These are phyloP conservation scores for Chlamydomonas eustigma DNA, from an alignment of 139 green algal species.

Conservation along the genomic window DNA sequence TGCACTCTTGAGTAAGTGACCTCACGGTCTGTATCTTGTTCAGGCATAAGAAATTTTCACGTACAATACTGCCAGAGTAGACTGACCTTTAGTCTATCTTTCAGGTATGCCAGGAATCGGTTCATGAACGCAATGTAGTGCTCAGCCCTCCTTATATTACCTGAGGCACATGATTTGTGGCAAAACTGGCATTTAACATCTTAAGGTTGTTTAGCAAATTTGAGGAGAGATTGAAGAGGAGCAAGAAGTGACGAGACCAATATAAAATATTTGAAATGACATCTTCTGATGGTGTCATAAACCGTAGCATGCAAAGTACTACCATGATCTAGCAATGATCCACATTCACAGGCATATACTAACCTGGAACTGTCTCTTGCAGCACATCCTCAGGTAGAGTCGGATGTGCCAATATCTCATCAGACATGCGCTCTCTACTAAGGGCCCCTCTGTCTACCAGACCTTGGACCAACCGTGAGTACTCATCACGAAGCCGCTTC, in stretches of 20 bases:
- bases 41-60: too few relatives aligned
- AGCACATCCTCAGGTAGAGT: constrained; percentile 64
- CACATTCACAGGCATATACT: neutral
- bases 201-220: too few relatives aligned
- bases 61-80: neutral
- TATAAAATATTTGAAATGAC: too few relatives aligned
- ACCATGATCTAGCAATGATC: too few relatives aligned
- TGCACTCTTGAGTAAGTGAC: too few relatives aligned
- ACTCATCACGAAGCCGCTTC: constrained; percentile 74
- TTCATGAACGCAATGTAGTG: constrained; percentile 97
- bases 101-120: constrained; percentile 87
- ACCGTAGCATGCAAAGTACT: too few relatives aligned
- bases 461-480: constrained; percentile 80
- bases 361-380: constrained; percentile 18
- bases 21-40: too few relatives aligned
- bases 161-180: too few relatives aligned
- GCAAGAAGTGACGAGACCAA: too few relatives aligned
- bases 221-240: too few relatives aligned
- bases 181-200: too few relatives aligned
- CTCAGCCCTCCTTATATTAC: constrained; percentile 95
- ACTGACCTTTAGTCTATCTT: constrained; percentile 29
- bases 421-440: constrained; percentile 16
- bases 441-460: constrained; percentile 71
- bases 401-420: constrained; percentile 84
- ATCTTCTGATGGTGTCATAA: too few relatives aligned